Evolutionary conservation across 805 yeast genomes (phyloP), one percentile per base, ranked within the genome.

Genomic region (Candida qinlingensis): DNA sequence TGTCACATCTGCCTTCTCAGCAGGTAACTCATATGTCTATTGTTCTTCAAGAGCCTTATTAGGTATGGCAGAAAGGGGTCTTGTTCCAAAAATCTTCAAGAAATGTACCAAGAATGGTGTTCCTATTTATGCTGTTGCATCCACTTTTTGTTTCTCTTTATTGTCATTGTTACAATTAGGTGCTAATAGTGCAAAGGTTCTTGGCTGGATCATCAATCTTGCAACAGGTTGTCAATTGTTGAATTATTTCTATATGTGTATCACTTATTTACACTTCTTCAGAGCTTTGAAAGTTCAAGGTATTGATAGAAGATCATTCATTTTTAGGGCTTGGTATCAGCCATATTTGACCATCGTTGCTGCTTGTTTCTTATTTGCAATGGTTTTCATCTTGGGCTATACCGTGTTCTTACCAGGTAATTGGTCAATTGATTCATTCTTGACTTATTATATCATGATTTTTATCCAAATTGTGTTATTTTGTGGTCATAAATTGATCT

Each of bases 391-490:
- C 26, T 77, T 79, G 46, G 96, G 96, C 7, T 87, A 85, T 67
- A 69, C 80, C 3, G 84, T 80, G 1, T 87, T 88, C 65, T 63
- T 83, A 52, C 83, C 84, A n/a, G 87, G 85, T 10, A 57, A 67
- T 47, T 87, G 92, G 88, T 63, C 71, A 13, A 73, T 75, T 27
- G 74, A 80, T 54, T 69, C 74, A 31, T 87, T 87, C 66, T 70
- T 86, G 57, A 85, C 80, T 62, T 78, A 77, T 57, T 87, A 87
- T 62, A 71, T 88, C 54, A 85, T 85, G 88, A 72, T 85, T 9
- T 82, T 86, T 46, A 58, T 80, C 41, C 73, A 72, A 43, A 59
- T 80, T 30, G 71, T 56, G 2, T 64, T 79, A 7, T 81, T 65
- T 53, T 26, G 76, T 7, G 65, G 63, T 37, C 79, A 83, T 72